phyloP scores from a whole-genome alignment of 2,329 filamentous ascomycete species.

The Tolypocladium ophioglossoides region DNA sequence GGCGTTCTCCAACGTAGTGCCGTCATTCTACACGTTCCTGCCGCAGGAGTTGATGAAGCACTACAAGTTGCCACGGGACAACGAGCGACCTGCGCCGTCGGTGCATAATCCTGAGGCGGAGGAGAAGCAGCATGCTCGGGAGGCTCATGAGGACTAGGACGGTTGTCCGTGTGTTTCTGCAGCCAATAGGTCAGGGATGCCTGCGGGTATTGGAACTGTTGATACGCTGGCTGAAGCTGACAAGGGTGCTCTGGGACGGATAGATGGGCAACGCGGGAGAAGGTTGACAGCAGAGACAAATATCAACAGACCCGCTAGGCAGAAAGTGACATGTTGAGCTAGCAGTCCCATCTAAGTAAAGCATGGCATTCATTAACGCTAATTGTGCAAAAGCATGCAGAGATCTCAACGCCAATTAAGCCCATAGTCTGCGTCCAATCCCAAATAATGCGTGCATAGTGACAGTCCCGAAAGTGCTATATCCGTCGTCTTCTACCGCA shows the following conservation, averaged over 20 bases:
- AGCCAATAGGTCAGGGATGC: too few species aligned
- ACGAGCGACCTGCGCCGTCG: slow-evolving; percentile 35
- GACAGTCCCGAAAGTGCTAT: neutral
- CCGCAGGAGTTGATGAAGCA: slow-evolving; percentile 58
- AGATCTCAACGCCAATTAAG: neutral
- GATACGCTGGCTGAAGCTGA: neutral
- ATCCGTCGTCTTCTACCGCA: neutral
- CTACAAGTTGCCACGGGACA: slow-evolving; percentile 47
- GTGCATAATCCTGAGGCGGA: slow-evolving; percentile 21
- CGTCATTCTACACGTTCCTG: slow-evolving; percentile 54
- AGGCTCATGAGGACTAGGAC: slow-evolving; percentile 8
- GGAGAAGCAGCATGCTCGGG: slow-evolving; percentile 15
- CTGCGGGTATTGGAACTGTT: too few species aligned
- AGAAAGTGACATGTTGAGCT: neutral
- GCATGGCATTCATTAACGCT: neutral
- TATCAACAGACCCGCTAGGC: neutral
- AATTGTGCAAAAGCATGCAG: neutral
- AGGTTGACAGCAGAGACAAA: neutral
- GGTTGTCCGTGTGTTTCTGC: neutral
- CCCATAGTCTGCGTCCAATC: neutral
- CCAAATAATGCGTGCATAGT: neutral
- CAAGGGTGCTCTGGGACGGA: neutral
- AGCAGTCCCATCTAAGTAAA: neutral
- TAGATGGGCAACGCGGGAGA: neutral
- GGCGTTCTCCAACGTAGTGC: slow-evolving; percentile 40